Evolutionary conservation across 2,329 filamentous ascomycete genomes (phyloP).

Genomic region (Didymosphaeria variabile): DNA sequence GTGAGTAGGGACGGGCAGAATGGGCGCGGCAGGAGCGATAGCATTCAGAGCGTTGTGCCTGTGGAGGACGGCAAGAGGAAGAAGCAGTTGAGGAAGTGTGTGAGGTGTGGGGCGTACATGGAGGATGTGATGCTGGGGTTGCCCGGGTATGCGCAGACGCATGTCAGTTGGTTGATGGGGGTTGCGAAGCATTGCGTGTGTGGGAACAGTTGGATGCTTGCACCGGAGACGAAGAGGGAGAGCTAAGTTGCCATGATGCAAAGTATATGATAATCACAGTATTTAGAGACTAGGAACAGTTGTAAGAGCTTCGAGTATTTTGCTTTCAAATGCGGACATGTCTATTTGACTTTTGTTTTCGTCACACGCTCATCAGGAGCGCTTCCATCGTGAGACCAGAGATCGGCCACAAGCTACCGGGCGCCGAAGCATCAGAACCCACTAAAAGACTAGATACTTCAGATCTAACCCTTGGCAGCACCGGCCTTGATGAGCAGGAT

Average conservation of each 20-base stretch:
- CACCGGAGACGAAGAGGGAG: slow-evolving; percentile 31
- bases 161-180: slow-evolving; percentile 46
- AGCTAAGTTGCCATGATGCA: background rate
- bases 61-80: slow-evolving; percentile 27
- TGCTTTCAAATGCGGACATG: background rate
- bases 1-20: slow-evolving; percentile 7
- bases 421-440: background rate
- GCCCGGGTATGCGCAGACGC: slow-evolving; percentile 40
- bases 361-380: slow-evolving; percentile 5
- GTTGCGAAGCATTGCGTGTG: slow-evolving; percentile 52
- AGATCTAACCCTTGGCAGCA: slow-evolving; percentile 69
- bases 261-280: background rate
- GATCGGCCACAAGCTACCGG: background rate
- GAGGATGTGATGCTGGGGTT: slow-evolving; percentile 53
- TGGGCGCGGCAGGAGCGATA: slow-evolving; percentile 33
- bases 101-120: slow-evolving; percentile 57
- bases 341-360: slow-evolving; percentile 10
- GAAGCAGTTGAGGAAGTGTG: slow-evolving; percentile 50
- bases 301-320: background rate
- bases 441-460: background rate
- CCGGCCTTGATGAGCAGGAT: slow-evolving; percentile 89
- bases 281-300: background rate
- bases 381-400: slow-evolving; percentile 3
- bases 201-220: slow-evolving; percentile 50
- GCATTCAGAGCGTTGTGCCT: slow-evolving; percentile 20